Base-by-base conservation (phyloP, 1,139 yeast species). In the Taphrina pruni region DNA sequence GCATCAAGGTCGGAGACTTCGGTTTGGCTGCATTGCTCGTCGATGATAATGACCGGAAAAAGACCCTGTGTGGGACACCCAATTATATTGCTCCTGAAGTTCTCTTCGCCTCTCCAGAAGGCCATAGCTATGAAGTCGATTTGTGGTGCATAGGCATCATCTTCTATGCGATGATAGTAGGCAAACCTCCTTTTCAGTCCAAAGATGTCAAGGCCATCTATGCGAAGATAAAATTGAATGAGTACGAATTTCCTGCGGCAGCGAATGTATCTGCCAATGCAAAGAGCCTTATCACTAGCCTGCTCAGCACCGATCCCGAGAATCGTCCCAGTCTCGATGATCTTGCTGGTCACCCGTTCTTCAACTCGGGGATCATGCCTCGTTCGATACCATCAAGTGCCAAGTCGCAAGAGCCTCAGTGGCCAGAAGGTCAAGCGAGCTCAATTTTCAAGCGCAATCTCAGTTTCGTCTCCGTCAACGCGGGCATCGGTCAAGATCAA, bases 71-170 rank as follows among this genome's bases (percentile, higher is more conserved):
- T 82, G 99, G 99, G 0, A 90, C 97, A 11, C 99, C 99, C 0
- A 76, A 94, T 64, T 94, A 95, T 78, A 94, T 94, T 98, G 99
- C 99, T 0, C 99, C 99, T 0, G 99, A 94, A 78, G 94, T 94
- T 64, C 82, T 94, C 74, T 69, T 69, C 45, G 65, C 65, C 20
- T 83, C 96, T 72, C 91, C 91, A 77, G 98, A 94, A 77, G 94
- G 92, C 78, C 94, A 94, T 79, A 91, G 92, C 75, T 98, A 98
- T 6, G 93, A 93, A 77, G 98, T 97, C 0, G 99, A 94, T 77
- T 81, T 94, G 73, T 94, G 99, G 99, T 91, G 97, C 1, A 97
- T 94, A 6, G 99, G 99, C 2, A 96, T 98, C 0, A 98, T 94
- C 0, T 80, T 92, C 26, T 94, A 88, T 77, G 99, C 95, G 78